phyloP scores from a whole-genome alignment of 1,139 yeast genomes.

The Candida pseudocylindracea region DNA sequence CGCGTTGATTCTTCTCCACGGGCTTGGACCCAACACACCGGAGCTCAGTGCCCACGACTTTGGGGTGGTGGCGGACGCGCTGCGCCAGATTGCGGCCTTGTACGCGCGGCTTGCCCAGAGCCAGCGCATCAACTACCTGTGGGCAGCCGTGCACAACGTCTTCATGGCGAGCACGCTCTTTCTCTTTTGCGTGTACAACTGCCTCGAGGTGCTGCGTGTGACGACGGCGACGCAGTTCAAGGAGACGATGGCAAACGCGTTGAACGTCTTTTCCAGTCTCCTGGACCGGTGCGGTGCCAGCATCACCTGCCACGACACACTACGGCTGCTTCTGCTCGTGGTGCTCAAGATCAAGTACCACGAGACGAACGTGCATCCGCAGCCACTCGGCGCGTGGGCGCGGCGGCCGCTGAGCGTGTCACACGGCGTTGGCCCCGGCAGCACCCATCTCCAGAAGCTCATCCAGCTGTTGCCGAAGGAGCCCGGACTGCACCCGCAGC shows the following conservation, averaged over 20 bases:
- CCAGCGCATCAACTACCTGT: slow-evolving; percentile 57
- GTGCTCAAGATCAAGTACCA: slow-evolving; percentile 40
- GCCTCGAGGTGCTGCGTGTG: slow-evolving; percentile 16
- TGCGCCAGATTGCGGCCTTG: slow-evolving; percentile 40
- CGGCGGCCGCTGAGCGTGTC: too few relatives aligned
- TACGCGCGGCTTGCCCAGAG: slow-evolving; percentile 33
- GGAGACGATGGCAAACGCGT: slow-evolving; percentile 29
- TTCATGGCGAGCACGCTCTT: slow-evolving; percentile 82
- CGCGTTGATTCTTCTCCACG: slow-evolving; percentile 48
- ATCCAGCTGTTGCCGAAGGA: too few relatives aligned
- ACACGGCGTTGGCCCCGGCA: too few relatives aligned
- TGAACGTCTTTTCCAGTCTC: slow-evolving; percentile 36
- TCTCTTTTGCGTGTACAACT: slow-evolving; percentile 52
- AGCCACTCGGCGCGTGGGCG: too few relatives aligned
- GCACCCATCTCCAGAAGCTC: too few relatives aligned
- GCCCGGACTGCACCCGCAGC: too few relatives aligned
- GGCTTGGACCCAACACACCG: slow-evolving; percentile 51
- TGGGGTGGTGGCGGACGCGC: slow-evolving; percentile 33
- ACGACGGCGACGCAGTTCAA: slow-evolving; percentile 31
- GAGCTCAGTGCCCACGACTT: slow-evolving; percentile 30
- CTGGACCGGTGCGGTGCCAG: slow-evolving; percentile 68
- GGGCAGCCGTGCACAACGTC: slow-evolving; percentile 83
- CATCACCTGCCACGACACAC: slow-evolving; percentile 41
- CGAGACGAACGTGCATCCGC: too few relatives aligned
- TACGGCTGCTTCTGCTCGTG: slow-evolving; percentile 51